Evolutionary conservation across 176 grass and related monocot species (phyloP), one percentile per base, ranked within the genome.

Genomic region (Metroxylon sagu): DNA sequence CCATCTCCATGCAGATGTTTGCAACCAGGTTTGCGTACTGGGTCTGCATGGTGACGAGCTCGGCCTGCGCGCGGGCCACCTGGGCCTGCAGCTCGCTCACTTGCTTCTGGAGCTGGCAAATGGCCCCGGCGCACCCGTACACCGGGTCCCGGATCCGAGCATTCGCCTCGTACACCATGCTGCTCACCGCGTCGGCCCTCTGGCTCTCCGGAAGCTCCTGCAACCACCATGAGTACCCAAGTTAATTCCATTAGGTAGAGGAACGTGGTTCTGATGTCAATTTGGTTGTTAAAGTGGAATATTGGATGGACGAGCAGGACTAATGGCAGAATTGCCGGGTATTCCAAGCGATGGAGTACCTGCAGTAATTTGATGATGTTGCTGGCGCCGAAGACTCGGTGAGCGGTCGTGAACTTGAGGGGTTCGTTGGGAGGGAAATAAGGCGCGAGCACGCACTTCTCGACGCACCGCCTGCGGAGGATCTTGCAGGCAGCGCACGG

Each of bases 311-410:
- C 1, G 1, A 1, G 21, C 21, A 23, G 21, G 21, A 23, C 21
- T 23, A 14, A 26, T 14, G 7, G 16, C 5, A n/a, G 2, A 3
- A 1, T 39, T 10, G 6, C 31, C 7, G 2, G 10, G 6, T 0
- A 39, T 10, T 39, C 7, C 10, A 43, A 7, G 16, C 16, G 16
- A 7, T 31, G 6, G n/a, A 6, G 23, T 57, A 82, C 88, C 83
- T 88, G 89, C 16, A 95, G 73, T 57, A 97, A 77, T 69, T 97
- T 97, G 75, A 97, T 97, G 67, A 97, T 97, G 78, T 97, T 97
- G 69, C 93, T 97, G 57, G 93, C 93, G 25, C 93, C 93, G 57
- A 97, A 97, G 49, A 97, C 69, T 18, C 93, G 93, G 78, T 97
- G 93, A 51, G 93, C 93, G 58, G 83, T 91, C 53, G 87, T 81